Evolutionary conservation across 768 basidiomycete genomes (phyloP).

Genomic region (Crucibulum laeve): DNA sequence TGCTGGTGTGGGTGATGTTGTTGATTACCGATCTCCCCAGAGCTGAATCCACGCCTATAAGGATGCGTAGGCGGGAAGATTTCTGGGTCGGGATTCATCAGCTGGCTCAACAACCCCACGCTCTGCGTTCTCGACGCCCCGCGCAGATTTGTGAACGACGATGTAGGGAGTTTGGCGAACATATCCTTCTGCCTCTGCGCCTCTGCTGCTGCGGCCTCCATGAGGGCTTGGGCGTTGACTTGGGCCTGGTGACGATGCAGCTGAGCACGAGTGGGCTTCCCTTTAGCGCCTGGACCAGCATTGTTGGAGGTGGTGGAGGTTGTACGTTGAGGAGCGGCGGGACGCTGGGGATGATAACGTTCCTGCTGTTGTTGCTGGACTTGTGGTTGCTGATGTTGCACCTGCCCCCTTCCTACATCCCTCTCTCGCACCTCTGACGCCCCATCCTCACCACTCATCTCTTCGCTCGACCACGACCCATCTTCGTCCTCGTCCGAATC

Average conservation of each 20-base stretch:
- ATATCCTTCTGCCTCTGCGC: conserved; percentile 64
- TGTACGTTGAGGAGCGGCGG: not conserved
- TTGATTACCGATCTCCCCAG: conserved; percentile 36
- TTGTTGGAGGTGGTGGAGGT: not conserved
- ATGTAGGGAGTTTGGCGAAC: conserved; percentile 66
- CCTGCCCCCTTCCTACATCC: not conserved
- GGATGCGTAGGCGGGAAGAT: conserved; percentile 58
- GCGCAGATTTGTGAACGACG: conserved; percentile 56
- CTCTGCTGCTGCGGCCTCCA: conserved; percentile 51
- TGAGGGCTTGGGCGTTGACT: conserved; percentile 19
- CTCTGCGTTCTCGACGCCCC: conserved; percentile 28
- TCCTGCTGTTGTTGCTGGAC: conserved; percentile 14
- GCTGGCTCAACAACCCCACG: conserved; percentile 56
- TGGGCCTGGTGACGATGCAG: conserved; percentile 10
- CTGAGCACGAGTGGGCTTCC: conserved; percentile 14
- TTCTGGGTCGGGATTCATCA: conserved; percentile 69
- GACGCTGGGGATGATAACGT: conserved; percentile 7
- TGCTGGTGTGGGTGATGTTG: not conserved
- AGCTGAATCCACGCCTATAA: conserved; percentile 46
- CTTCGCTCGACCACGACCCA: conserved; percentile 59
- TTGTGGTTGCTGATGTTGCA: conserved; percentile 4
- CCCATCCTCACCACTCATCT: conserved; percentile 31
- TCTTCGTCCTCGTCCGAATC: conserved; percentile 43
- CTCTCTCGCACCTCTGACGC: conserved; percentile 4
- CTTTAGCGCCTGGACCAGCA: not conserved